A percentile compares a stretch with the other conserved stretches of the same genome.
phyloP scores from a whole-genome alignment of 2,329 filamentous ascomycete species.

The Fusarium sambucinum region DNA sequence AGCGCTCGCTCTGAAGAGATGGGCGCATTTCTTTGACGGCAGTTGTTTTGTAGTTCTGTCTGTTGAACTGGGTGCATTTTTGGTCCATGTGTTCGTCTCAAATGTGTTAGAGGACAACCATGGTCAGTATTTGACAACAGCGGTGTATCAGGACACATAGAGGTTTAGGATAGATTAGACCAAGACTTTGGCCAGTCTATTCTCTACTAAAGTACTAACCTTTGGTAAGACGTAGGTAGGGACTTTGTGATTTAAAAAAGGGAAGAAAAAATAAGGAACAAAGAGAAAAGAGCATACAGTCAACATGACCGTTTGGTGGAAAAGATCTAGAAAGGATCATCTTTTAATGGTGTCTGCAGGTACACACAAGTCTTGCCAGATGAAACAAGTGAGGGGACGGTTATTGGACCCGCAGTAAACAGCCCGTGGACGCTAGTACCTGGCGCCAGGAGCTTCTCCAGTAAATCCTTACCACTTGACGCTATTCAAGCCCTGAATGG shows the following conservation, averaged over 20 bases:
- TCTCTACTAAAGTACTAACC: background rate
- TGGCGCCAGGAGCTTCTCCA: constrained; percentile 27
- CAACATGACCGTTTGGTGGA: background rate
- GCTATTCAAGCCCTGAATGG: constrained; percentile 26
- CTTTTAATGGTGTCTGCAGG: constrained; percentile 13
- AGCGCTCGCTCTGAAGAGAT: constrained; percentile 15
- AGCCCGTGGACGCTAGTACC: constrained; percentile 24
- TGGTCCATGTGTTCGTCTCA: constrained; percentile 20
- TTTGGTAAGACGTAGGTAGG: background rate
- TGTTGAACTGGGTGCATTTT: background rate
- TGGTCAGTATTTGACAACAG: constrained; percentile 1
- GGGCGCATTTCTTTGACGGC: constrained; percentile 1
- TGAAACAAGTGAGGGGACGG: constrained; percentile 37
- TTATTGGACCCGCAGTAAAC: constrained; percentile 22
- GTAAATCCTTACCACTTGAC: constrained; percentile 30
- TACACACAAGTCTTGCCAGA: constrained; percentile 19
- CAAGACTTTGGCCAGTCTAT: background rate
- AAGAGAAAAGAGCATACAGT: background rate
- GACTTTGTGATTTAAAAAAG: background rate
- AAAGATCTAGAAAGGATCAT: constrained; percentile 26
- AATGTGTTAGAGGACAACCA: constrained; percentile 8
- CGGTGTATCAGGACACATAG: background rate
- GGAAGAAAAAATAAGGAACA: background rate
- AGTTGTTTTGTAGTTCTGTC: background rate
- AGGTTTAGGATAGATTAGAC: constrained; percentile 11